Percentiles rank a stretch among this genome's conserved stretches.
Evolutionary conservation across 1,284 basidiomycete species (phyloP).

Genomic region (Microbotryomycetes sp.): DNA sequence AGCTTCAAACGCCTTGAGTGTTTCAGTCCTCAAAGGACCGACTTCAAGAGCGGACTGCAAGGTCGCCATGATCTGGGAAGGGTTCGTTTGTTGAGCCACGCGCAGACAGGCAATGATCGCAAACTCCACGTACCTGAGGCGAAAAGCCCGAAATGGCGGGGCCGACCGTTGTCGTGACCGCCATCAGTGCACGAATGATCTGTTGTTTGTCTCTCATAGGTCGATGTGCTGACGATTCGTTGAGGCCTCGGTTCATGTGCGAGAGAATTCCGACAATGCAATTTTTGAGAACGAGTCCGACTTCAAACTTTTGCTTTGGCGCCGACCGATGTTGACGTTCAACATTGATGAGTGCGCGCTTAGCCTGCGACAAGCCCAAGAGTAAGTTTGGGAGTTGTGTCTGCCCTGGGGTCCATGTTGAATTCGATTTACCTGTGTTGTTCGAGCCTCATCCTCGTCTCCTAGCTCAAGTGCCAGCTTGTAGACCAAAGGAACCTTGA

Average conservation of each 20-base stretch:
- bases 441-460: slow-evolving; percentile 10
- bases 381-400: background rate
- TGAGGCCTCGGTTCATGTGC: slow-evolving; percentile 71
- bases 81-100: background rate
- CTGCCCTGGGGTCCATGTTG: background rate
- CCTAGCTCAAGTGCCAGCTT: slow-evolving; percentile 29
- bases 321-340: slow-evolving; percentile 21
- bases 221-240: slow-evolving; percentile 70
- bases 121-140: slow-evolving; percentile 63
- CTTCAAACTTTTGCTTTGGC: slow-evolving; percentile 42
- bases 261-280: slow-evolving; percentile 77
- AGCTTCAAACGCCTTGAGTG: slow-evolving; percentile 71
- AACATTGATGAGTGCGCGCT: slow-evolving; percentile 56
- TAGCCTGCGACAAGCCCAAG: slow-evolving; percentile 5
- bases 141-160: slow-evolving; percentile 64
- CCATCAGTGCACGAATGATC: slow-evolving; percentile 72
- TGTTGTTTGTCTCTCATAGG: slow-evolving; percentile 59
- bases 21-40: slow-evolving; percentile 66
- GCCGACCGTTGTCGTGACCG: slow-evolving; percentile 65
- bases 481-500: slow-evolving; percentile 26
- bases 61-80: slow-evolving; percentile 82
- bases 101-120: background rate
- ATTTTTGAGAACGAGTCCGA: slow-evolving; percentile 59
- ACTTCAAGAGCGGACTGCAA: slow-evolving; percentile 77
- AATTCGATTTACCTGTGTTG: slow-evolving; percentile 1